These are phyloP conservation scores for Podospora pseudocomata DNA, from an alignment of 495 filamentous ascomycete genomes.

Conservation along the genomic window DNA sequence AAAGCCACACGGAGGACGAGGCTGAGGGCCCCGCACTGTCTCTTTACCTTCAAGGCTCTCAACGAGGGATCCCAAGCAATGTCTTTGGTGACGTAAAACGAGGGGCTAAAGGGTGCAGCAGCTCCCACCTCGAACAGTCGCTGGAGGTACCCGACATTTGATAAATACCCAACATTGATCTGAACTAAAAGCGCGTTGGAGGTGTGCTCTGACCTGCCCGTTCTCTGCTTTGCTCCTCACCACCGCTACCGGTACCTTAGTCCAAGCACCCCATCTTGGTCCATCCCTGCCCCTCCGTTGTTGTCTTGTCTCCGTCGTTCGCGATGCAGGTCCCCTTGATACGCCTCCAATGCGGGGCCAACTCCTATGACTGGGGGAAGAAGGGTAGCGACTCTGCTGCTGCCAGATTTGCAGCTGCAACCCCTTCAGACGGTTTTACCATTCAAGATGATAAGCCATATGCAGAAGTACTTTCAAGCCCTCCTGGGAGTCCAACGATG, in stretches of 20 bases:
- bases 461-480: constrained; percentile 61
- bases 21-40: neutral
- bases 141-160: neutral
- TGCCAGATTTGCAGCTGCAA: constrained; percentile 74
- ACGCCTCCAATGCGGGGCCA: constrained; percentile 91
- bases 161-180: neutral
- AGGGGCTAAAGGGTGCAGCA: neutral
- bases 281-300: neutral
- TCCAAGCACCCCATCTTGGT: too few species aligned
- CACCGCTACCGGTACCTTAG: neutral
- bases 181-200: neutral
- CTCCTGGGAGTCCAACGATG: neutral
- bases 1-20: neutral
- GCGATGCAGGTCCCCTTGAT: constrained; percentile 66
- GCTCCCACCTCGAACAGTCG: neutral
- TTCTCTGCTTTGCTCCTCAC: neutral
- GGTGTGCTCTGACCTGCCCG: neutral
- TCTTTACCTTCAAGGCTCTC: neutral
- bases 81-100: neutral
- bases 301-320: neutral
- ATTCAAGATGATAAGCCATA: constrained; percentile 83
- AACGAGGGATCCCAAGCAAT: neutral
- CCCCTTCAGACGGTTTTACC: constrained; percentile 62
- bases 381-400: constrained; percentile 75
- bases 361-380: constrained; percentile 99